phyloP scores from a whole-genome alignment of 441 rosid species.

The Erodium moschatum region DNA sequence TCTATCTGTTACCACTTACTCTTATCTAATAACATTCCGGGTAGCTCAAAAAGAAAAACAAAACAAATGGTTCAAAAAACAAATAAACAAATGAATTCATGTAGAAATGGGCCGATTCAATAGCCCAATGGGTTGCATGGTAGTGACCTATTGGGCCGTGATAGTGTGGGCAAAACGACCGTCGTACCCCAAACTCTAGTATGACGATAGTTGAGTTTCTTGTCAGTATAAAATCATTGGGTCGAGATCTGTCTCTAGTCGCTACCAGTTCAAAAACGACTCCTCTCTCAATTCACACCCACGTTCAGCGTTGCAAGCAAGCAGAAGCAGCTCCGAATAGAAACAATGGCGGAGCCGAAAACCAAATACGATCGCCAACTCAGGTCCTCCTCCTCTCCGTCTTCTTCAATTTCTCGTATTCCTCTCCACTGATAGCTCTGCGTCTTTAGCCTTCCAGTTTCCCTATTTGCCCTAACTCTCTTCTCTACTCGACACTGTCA shows the following conservation, averaged over 20 bases:
- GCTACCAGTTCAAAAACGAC: neutral
- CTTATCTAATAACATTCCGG: no score
- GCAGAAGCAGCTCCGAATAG: neutral
- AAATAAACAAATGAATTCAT: no score
- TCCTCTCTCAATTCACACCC: neutral
- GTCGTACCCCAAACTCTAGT: neutral
- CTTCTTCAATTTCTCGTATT: neutral
- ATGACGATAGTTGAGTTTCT: no score
- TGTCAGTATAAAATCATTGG: no score
- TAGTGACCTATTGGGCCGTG: neutral
- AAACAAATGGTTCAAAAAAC: no score
- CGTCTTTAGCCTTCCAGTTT: neutral
- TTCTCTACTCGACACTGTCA: no score
- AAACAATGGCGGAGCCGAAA: conserved; percentile 68
- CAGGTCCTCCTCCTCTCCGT: conserved; percentile 34
- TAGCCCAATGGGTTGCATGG: neutral
- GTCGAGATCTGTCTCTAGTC: neutral
- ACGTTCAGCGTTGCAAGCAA: neutral
- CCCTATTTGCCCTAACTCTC: neutral
- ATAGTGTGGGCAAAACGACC: neutral
- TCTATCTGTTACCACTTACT: no score
- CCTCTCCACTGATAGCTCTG: neutral
- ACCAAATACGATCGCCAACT: conserved; percentile 93
- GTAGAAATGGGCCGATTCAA: neutral
- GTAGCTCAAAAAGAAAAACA: no score